Evolutionary conservation across 2,329 filamentous ascomycete species (phyloP).

Genomic region (Aspergillus oerlinghausenensis): DNA sequence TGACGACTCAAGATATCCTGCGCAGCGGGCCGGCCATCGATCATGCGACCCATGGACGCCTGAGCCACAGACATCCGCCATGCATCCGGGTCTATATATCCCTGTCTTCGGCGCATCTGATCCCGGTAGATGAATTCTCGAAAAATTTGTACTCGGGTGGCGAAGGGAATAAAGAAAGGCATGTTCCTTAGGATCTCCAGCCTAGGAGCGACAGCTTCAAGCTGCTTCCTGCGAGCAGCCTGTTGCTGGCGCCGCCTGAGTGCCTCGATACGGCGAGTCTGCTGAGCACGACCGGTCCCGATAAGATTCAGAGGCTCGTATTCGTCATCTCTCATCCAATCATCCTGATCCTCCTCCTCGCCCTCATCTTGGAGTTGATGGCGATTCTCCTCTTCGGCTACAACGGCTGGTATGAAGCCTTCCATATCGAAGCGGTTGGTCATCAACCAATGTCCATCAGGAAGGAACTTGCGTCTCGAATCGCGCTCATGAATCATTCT

Average conservation of each 20-base stretch:
- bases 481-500: constrained; percentile 90
- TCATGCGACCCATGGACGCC: constrained; percentile 33
- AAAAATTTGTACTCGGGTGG: constrained; percentile 86
- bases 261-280: constrained; percentile 59
- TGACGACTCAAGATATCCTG: constrained; percentile 52
- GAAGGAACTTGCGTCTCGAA: constrained; percentile 79
- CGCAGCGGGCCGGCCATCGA: constrained; percentile 36
- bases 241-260: constrained; percentile 62
- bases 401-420: constrained; percentile 78
- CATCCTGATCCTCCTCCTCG: constrained; percentile 52
- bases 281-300: constrained; percentile 58
- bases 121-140: constrained; percentile 86
- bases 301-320: constrained; percentile 40
- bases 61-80: constrained; percentile 64
- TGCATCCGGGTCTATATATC: constrained; percentile 65
- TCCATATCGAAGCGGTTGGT: constrained; percentile 81
- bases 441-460: constrained; percentile 90
- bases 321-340: constrained; percentile 36
- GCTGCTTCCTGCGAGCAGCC: constrained; percentile 62
- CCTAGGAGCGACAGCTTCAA: constrained; percentile 77
- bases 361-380: constrained; percentile 64
- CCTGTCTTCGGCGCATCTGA: constrained; percentile 65
- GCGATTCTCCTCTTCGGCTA: constrained; percentile 75
- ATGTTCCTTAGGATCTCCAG: constrained; percentile 91
- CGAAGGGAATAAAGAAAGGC: constrained; percentile 94